Percentiles rank a stretch among this genome's conserved stretches.
Evolutionary conservation across 352 stramenopile genomes (phyloP).

Genomic region (Phytophthora kernoviae): DNA sequence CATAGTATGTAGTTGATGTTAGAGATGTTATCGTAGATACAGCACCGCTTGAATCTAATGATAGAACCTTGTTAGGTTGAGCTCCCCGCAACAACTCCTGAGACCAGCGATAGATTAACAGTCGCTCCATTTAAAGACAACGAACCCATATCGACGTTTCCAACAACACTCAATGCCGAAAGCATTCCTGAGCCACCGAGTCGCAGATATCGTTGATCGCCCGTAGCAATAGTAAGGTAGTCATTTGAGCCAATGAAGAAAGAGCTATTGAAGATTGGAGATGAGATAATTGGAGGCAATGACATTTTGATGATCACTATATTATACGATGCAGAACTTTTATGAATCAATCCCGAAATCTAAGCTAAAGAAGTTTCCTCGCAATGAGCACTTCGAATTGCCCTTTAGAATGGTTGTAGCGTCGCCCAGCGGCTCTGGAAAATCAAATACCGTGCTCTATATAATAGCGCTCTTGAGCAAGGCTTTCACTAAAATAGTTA

Average conservation of each 20-base stretch:
- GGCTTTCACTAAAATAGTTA: constrained; percentile 19
- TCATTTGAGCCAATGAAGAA: background rate
- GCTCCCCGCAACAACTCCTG: too few species aligned
- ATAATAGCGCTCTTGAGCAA: constrained; percentile 21
- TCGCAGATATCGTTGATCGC: background rate
- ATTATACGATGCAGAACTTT: constrained; percentile 20
- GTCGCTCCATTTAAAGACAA: background rate
- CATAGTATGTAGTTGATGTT: too few species aligned
- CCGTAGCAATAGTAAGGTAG: background rate
- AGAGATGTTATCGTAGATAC: too few species aligned
- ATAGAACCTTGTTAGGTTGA: too few species aligned
- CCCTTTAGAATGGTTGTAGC: constrained; percentile 7
- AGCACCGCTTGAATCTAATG: too few species aligned
- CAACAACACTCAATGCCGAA: background rate
- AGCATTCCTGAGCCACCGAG: background rate
- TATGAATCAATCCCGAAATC: constrained; percentile 17
- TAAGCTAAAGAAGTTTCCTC: constrained; percentile 16
- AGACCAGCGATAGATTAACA: too few species aligned
- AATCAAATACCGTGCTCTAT: constrained; percentile 15
- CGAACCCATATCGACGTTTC: background rate
- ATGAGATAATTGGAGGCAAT: constrained; percentile 13
- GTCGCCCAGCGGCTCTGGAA: constrained; percentile 9
- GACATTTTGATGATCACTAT: constrained; percentile 20
- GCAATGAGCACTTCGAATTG: constrained; percentile 20
- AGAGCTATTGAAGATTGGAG: background rate